Percentiles rank a stretch among this genome's conserved stretches.
These are phyloP conservation scores for Coemansia sp. DNA, from an alignment of 192 early-diverging fungal species.

Conservation along the genomic window DNA sequence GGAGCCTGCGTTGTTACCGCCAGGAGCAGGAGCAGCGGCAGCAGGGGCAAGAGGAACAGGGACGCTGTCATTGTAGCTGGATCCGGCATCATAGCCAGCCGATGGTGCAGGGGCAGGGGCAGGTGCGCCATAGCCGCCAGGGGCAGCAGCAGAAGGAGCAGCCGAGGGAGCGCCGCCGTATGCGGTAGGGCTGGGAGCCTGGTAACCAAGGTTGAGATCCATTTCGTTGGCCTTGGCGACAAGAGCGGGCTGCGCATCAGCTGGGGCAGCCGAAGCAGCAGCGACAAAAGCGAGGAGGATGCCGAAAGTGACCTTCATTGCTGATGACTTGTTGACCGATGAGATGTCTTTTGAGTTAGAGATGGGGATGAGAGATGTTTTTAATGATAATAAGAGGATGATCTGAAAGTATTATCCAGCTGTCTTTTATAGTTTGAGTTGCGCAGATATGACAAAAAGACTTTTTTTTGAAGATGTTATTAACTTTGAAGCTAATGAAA, in stretches of 20 bases:
- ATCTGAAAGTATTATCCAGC: background rate
- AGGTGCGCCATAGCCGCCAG: constrained; percentile 6
- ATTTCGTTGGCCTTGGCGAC: constrained; percentile 9
- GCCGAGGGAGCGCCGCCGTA: background rate
- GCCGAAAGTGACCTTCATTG: constrained; percentile 53
- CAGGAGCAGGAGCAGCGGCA: constrained; percentile 14
- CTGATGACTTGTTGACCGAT: background rate
- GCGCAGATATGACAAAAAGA: constrained; percentile 7
- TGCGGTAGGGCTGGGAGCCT: constrained; percentile 13
- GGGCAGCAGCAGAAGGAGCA: background rate
- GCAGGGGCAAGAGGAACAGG: constrained; percentile 14
- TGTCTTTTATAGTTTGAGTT: background rate
- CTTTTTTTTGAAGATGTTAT: background rate
- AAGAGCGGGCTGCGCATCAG: constrained; percentile 26
- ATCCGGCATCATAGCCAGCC: constrained; percentile 20
- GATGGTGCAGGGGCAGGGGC: constrained; percentile 15
- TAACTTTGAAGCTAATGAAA: constrained; percentile 12
- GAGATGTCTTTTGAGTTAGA: constrained; percentile 3
- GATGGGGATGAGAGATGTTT: background rate
- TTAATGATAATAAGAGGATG: background rate
- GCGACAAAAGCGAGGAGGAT: constrained; percentile 36
- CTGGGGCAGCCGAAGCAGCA: constrained; percentile 42
- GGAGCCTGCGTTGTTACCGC: constrained; percentile 10
- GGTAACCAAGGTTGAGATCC: constrained; percentile 24
- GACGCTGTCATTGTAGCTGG: constrained; percentile 16